These are phyloP conservation scores for Phytophthora cactorum DNA, from an alignment of 352 stramenopile species.

Conservation along the genomic window DNA sequence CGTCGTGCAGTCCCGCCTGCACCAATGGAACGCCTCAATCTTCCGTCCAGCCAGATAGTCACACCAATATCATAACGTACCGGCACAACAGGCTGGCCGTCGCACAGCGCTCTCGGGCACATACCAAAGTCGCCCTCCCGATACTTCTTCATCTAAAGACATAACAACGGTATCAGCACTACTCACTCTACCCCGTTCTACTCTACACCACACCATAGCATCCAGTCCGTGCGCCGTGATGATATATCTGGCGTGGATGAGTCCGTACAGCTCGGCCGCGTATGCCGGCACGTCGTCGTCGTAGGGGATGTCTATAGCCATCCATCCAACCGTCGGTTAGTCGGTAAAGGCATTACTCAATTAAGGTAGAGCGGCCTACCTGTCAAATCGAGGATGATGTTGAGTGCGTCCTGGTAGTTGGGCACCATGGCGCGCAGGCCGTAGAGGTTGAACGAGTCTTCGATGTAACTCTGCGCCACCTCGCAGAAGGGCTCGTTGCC, in stretches of 20 bases:
- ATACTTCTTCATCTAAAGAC: constrained; percentile 86
- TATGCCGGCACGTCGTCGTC: constrained; percentile 88
- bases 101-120: constrained; percentile 84
- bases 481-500: constrained; percentile 94
- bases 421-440: constrained; percentile 88
- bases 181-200: background rate
- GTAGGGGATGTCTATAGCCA: constrained; percentile 83
- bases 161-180: background rate
- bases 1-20: constrained; percentile 85
- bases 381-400: constrained; percentile 93
- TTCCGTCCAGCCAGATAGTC: constrained; percentile 8
- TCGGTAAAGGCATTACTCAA: background rate
- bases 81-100: constrained; percentile 83
- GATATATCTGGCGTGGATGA: constrained; percentile 92
- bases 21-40: constrained; percentile 4
- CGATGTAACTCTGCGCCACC: constrained; percentile 92
- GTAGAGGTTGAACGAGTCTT: constrained; percentile 95
- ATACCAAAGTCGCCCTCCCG: constrained; percentile 89
- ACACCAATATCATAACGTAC: constrained; percentile 40
- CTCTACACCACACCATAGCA: constrained; percentile 65
- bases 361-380: constrained; percentile 37
- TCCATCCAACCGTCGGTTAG: constrained; percentile 7
- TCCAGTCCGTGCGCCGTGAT: constrained; percentile 89
- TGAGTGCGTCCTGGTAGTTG: constrained; percentile 92
- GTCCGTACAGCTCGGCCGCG: constrained; percentile 88